phyloP scores from a whole-genome alignment of 208 protist genomes.

The Trypanosoma boissoni region DNA sequence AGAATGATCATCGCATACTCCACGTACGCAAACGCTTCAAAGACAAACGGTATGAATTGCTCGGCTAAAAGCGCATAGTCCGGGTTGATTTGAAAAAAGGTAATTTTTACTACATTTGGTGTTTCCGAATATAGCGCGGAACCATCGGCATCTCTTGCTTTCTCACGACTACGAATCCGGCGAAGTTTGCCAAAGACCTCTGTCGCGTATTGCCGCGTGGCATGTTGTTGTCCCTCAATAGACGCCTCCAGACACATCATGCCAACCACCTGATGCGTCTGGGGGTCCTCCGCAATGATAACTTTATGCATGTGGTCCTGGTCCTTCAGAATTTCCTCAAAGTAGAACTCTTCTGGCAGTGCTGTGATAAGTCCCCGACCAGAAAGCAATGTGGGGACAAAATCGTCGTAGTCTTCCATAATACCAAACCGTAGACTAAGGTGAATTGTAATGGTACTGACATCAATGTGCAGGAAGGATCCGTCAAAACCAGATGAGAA shows the following conservation, averaged over 20 bases:
- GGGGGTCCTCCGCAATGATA: conserved; percentile 71
- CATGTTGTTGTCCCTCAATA: conserved; percentile 58
- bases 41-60: conserved; percentile 70
- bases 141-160: conserved; percentile 4
- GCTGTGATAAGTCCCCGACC: conserved; percentile 72
- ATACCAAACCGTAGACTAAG: conserved; percentile 69
- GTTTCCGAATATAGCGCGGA: conserved; percentile 3
- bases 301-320: conserved; percentile 80
- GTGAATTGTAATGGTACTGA: conserved; percentile 35
- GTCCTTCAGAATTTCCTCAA: conserved; percentile 86
- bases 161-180: conserved; percentile 6
- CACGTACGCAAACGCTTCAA: conserved; percentile 69
- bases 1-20: conserved; percentile 72
- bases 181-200: conserved; percentile 68
- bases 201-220: conserved; percentile 66
- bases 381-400: conserved; percentile 68
- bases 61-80: conserved; percentile 52
- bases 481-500: conserved; percentile 11
- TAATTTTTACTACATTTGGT: conserved; percentile 56
- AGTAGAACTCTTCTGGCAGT: conserved; percentile 69
- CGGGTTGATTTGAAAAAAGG: conserved; percentile 86
- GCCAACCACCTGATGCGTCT: conserved; percentile 72
- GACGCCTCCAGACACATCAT: conserved; percentile 66
- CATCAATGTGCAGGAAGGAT: conserved; percentile 36
- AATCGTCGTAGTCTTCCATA: conserved; percentile 90